These are phyloP conservation scores for Protea cynaroides DNA, from an alignment of 164 flowering plant genomes.

Conservation along the genomic window DNA sequence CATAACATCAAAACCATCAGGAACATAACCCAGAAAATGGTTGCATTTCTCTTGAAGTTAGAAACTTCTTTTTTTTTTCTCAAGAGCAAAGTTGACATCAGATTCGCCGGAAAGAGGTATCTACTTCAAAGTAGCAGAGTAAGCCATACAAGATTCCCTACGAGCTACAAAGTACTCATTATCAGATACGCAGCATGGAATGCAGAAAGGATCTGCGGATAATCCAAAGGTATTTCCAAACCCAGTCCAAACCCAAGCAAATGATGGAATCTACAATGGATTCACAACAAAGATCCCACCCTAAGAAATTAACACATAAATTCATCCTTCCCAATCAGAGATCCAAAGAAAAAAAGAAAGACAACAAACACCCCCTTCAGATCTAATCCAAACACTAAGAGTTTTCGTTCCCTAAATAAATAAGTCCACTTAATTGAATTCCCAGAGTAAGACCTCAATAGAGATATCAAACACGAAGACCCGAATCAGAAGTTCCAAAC, in stretches of 20 bases:
- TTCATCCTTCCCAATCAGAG: background rate
- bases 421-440: background rate
- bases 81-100: background rate
- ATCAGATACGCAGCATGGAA: background rate
- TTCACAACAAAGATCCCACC: background rate
- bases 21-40: background rate
- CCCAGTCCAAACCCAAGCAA: background rate
- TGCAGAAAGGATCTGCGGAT: background rate
- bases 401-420: background rate
- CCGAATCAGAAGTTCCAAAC: background rate
- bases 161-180: background rate
- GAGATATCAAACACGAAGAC: background rate
- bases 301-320: background rate
- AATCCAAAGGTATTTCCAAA: background rate
- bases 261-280: background rate
- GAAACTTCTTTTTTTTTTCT: no score
- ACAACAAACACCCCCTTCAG: background rate
- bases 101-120: background rate
- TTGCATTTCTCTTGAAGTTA: background rate
- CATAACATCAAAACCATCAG: background rate
- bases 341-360: background rate
- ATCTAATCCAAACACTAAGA: background rate
- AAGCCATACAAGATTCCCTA: background rate
- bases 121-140: background rate
- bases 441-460: background rate